Percentiles rank a stretch among this genome's conserved stretches.
Evolutionary conservation across 495 filamentous ascomycete genomes (phyloP).

Genomic region (Bathelium albidoporum): DNA sequence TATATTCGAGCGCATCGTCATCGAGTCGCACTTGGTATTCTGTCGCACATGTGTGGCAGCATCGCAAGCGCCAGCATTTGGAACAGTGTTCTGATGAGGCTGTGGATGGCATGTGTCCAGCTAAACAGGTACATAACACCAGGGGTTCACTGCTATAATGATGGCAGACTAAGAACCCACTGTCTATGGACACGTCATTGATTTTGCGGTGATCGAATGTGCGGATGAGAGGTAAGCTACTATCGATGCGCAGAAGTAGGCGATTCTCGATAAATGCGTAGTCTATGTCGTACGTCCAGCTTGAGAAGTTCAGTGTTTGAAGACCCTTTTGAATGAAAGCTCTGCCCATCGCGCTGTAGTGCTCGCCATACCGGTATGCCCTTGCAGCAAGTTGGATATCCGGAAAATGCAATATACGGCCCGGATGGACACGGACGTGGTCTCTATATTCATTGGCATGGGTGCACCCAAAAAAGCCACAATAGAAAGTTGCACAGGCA

Average conservation of each 20-base stretch:
- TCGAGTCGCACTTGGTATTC: neutral
- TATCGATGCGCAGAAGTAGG: neutral
- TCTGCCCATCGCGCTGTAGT: neutral
- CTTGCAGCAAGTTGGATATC: neutral
- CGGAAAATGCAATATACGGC: neutral
- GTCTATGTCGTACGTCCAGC: neutral
- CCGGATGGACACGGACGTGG: neutral
- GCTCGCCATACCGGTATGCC: neutral
- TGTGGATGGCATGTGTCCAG: neutral
- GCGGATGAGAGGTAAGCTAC: neutral
- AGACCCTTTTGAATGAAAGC: neutral
- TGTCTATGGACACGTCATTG: neutral
- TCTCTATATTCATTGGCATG: neutral
- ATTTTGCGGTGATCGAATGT: neutral
- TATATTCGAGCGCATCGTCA: neutral
- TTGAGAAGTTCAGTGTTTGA: neutral
- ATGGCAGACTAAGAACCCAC: neutral
- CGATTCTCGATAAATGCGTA: neutral
- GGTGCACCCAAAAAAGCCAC: neutral
- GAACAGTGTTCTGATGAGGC: neutral
- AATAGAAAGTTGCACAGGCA: neutral
- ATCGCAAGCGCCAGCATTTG: neutral
- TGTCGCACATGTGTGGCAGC: neutral
- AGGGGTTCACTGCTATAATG: neutral
- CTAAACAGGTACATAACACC: neutral